Conservation (phyloP, 441 rosid species). For the Isatis lusitanica region DNA sequence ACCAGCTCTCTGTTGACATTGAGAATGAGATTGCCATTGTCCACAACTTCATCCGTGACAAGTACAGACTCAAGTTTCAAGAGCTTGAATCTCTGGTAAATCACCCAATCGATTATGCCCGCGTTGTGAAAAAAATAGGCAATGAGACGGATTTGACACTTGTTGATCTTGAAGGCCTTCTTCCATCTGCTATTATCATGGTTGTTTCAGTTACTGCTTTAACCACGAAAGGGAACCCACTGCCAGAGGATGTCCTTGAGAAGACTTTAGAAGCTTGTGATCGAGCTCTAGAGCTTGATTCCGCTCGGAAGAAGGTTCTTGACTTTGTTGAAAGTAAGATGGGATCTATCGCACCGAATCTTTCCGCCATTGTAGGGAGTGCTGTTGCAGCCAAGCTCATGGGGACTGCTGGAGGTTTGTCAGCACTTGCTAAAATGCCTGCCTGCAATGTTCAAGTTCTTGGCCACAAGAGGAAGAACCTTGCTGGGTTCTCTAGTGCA, state of each 20-base stretch:
- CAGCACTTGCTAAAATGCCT: slow-evolving; percentile 88
- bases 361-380: slow-evolving; percentile 90
- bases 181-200: slow-evolving; percentile 83
- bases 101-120: slow-evolving; percentile 89
- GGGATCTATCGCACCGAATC: slow-evolving; percentile 92
- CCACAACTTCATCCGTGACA: slow-evolving; percentile 83
- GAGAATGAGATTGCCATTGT: slow-evolving; percentile 84
- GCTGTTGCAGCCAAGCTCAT: slow-evolving; percentile 96
- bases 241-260: slow-evolving; percentile 43
- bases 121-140: slow-evolving; percentile 86
- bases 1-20: slow-evolving; percentile 74
- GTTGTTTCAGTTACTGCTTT: slow-evolving; percentile 85
- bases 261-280: slow-evolving; percentile 81
- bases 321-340: slow-evolving; percentile 93
- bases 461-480: slow-evolving; percentile 88
- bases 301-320: slow-evolving; percentile 79
- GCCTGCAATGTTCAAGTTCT: slow-evolving; percentile 94
- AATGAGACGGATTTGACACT: slow-evolving; percentile 81
- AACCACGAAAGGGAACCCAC: slow-evolving; percentile 83
- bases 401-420: slow-evolving; percentile 92
- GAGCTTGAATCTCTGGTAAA: slow-evolving; percentile 89
- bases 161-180: slow-evolving; percentile 77
- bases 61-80: slow-evolving; percentile 77
- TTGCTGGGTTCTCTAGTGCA: slow-evolving; percentile 93
- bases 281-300: slow-evolving; percentile 78